Evolutionary conservation across 441 rosid genomes (phyloP).

Genomic region (Populus trichocarpa): DNA sequence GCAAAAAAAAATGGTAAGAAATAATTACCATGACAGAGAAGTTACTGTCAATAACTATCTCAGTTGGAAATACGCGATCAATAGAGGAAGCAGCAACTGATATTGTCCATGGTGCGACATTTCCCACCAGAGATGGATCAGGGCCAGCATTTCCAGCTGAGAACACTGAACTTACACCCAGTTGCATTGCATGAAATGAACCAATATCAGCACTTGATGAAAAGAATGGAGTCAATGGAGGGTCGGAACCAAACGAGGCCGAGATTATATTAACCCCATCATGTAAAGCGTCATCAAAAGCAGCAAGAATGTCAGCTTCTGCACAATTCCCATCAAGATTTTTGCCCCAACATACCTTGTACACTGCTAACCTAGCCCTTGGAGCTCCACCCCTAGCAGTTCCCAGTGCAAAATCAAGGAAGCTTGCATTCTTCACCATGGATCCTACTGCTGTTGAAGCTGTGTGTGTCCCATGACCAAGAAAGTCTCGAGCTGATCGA

Average conservation of each 20-base stretch:
- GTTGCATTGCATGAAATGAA: constrained; percentile 56
- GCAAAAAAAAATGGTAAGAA: background rate
- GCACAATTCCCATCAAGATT: constrained; percentile 31
- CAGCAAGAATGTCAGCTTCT: constrained; percentile 56
- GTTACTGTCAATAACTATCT: constrained; percentile 29
- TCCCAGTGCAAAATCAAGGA: constrained; percentile 41
- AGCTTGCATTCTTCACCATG: constrained; percentile 31
- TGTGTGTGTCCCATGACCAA: constrained; percentile 51
- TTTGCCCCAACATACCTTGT: constrained; percentile 51
- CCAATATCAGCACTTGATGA: constrained; percentile 38
- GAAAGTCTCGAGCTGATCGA: constrained; percentile 38
- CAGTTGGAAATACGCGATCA: constrained; percentile 49
- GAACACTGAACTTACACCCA: constrained; percentile 58
- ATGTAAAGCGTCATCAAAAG: constrained; percentile 48
- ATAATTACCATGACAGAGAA: constrained; percentile 40
- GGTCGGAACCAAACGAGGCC: constrained; percentile 44
- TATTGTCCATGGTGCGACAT: constrained; percentile 61
- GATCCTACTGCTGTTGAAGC: constrained; percentile 56
- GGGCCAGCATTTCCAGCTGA: constrained; percentile 57
- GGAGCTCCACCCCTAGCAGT: constrained; percentile 66
- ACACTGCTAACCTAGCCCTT: constrained; percentile 55
- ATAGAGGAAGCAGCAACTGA: constrained; percentile 58
- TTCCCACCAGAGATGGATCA: constrained; percentile 38
- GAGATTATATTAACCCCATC: constrained; percentile 60
- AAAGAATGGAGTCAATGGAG: constrained; percentile 43